Evolutionary conservation across 176 grass and related monocot genomes (phyloP).

Genomic region (Avena eriantha): DNA sequence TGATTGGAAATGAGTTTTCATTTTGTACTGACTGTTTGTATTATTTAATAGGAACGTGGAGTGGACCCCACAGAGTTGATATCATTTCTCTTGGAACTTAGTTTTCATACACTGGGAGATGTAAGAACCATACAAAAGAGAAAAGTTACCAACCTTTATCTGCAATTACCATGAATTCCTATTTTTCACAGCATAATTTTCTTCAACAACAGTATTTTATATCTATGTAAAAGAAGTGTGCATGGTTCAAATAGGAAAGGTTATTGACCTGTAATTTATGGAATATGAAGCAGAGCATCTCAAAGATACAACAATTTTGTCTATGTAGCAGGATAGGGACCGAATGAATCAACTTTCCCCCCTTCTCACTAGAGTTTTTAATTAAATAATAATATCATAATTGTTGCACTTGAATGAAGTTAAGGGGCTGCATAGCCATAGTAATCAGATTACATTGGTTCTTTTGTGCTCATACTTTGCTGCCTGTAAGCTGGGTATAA

Average conservation of each 20-base stretch:
- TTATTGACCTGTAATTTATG: conserved; percentile 8
- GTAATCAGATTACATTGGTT: not conserved
- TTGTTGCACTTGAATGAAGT: not conserved
- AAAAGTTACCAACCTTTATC: conserved; percentile 7
- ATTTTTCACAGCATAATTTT: not conserved
- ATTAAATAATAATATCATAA: not conserved
- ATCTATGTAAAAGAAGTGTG: conserved; percentile 16
- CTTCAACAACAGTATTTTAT: not conserved
- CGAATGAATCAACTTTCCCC: not conserved
- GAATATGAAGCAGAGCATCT: not conserved
- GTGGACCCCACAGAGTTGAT: conserved; percentile 89
- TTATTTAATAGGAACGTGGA: conserved; percentile 73
- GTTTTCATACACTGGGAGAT: conserved; percentile 84
- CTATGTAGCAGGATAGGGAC: conserved; percentile 2
- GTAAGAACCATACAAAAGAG: conserved; percentile 47
- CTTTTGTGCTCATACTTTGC: not conserved
- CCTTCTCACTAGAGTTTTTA: not conserved
- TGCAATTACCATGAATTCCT: not conserved
- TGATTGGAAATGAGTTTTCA: conserved; percentile 3
- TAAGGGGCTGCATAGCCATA: conserved; percentile 15
- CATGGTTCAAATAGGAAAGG: not conserved
- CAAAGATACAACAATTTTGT: not conserved
- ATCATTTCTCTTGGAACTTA: conserved; percentile 96
- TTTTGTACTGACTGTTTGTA: conserved; percentile 30
- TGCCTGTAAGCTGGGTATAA: not conserved